Evolutionary conservation across 768 basidiomycete species (phyloP).

Genomic region (Trametopsis cervina): DNA sequence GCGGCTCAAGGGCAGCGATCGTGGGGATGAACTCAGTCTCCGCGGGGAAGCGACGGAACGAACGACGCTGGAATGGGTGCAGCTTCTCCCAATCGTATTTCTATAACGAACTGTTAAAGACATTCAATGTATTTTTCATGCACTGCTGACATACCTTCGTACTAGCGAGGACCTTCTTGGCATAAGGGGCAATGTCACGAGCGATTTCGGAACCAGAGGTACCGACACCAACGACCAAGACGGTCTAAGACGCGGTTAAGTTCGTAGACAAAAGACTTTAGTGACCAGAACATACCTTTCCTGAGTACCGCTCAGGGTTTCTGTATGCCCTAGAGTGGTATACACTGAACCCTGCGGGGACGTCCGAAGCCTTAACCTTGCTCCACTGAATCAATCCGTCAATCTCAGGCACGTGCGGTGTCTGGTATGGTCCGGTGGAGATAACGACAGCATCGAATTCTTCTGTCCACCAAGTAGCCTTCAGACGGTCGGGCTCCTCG

Average conservation of each 20-base stretch:
- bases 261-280: background rate
- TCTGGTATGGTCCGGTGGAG: constrained; percentile 27
- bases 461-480: constrained; percentile 24
- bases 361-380: constrained; percentile 11
- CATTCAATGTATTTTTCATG: background rate
- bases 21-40: constrained; percentile 24
- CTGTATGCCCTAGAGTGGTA: constrained; percentile 29
- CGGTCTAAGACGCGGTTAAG: background rate
- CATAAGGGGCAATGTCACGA: constrained; percentile 2
- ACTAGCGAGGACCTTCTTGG: constrained; percentile 1
- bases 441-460: constrained; percentile 29
- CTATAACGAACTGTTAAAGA: constrained; percentile 15
- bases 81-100: constrained; percentile 18
- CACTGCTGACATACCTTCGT: background rate
- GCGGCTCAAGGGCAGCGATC: constrained; percentile 21
- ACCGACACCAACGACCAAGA: constrained; percentile 1
- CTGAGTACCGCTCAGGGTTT: constrained; percentile 23
- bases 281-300: constrained; percentile 18
- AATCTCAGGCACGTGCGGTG: constrained; percentile 28
- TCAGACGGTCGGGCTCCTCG: constrained; percentile 8
- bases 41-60: constrained; percentile 20
- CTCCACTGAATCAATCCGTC: constrained; percentile 25
- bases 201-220: constrained; percentile 1
- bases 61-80: constrained; percentile 23
- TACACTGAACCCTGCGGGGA: constrained; percentile 7